Evolutionary conservation across 768 basidiomycete species (phyloP), one percentile per base, ranked within the genome.

Genomic region (Pisolithus albus): DNA sequence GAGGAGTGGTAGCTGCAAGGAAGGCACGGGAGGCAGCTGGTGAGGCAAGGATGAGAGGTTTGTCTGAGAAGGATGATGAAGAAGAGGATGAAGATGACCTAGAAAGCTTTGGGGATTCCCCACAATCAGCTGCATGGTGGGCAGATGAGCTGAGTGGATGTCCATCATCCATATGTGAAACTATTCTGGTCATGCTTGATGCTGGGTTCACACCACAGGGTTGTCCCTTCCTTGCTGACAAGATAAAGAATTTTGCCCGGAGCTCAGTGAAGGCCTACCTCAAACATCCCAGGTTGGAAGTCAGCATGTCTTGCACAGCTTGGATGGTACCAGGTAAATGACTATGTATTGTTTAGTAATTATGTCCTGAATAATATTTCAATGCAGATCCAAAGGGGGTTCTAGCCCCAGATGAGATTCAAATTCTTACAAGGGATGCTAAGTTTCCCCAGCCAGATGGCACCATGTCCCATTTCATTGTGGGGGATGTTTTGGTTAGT

Each of bases 81-180:
- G 59, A 55, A 0, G 68, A 71, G 7, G 73, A 77, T 34, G 72
- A 72, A 51, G 73, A 73, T 38, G 63, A 57, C 11, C 56, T 65
- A 16, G 56, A 66, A 15, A 49, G 55, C 13, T 40, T 57, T 7
- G 56, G 56, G 7, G 56, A 60, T 1, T 60, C 60, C 2, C 70
- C 75, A 39, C 64, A 66, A 2, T 84, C 83, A n/a, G 67, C 70
- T 18, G 81, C 84, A 1, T 86, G 84, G 83, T 86, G 83, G 82
- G 70, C 68, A n/a, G 84, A 87, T 53, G 73, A 79, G 21, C 67
- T 80, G 28, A 82, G 82, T 46, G 84, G 73, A 24, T 69, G 63
- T 38, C 85, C 85, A 0, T 83, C 83, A 1, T 66, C 72, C 19
- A 67, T 86, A 4, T 83, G 81, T 56, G 85, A 88, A 61, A 85